Conservation (phyloP, 129 eudicot species). For the Glebionis coronaria region DNA sequence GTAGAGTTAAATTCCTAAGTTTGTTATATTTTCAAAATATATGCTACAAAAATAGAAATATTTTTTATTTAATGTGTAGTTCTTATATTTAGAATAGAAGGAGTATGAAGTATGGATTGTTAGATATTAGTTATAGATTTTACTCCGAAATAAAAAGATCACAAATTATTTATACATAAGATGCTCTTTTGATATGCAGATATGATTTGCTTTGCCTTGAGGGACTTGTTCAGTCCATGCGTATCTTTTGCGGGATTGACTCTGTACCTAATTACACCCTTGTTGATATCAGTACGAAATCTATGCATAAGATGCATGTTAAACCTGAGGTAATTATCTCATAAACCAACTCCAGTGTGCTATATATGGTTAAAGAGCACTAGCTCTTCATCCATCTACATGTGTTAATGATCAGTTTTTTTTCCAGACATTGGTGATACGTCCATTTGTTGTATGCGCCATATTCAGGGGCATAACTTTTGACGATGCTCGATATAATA, state of each 20-base stretch:
- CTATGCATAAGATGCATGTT: constrained; percentile 86
- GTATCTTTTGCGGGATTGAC: constrained; percentile 66
- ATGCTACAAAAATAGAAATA: background rate
- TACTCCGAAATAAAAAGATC: background rate
- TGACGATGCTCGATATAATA: constrained; percentile 83
- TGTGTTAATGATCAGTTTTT: constrained; percentile 1
- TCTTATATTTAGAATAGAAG: background rate
- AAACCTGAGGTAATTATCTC: constrained; percentile 65
- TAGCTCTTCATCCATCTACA: constrained; percentile 9
- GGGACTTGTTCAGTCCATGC: constrained; percentile 85
- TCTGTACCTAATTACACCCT: constrained; percentile 63
- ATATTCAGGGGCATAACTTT: constrained; percentile 87
- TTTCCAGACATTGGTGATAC: constrained; percentile 67
- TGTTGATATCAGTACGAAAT: constrained; percentile 38
- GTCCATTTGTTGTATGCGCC: constrained; percentile 89
- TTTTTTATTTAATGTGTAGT: background rate
- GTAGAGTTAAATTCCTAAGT: background rate
- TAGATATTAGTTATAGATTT: background rate
- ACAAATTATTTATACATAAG: background rate
- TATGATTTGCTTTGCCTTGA: constrained; percentile 98
- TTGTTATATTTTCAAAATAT: background rate
- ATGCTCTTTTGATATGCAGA: constrained; percentile 42
- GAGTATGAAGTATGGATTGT: background rate
- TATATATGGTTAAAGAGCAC: background rate
- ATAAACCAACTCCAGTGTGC: constrained; percentile 5